Evolutionary conservation across 768 basidiomycete species (phyloP), one percentile per base, ranked within the genome.

Genomic region (Cubamyces sp.): DNA sequence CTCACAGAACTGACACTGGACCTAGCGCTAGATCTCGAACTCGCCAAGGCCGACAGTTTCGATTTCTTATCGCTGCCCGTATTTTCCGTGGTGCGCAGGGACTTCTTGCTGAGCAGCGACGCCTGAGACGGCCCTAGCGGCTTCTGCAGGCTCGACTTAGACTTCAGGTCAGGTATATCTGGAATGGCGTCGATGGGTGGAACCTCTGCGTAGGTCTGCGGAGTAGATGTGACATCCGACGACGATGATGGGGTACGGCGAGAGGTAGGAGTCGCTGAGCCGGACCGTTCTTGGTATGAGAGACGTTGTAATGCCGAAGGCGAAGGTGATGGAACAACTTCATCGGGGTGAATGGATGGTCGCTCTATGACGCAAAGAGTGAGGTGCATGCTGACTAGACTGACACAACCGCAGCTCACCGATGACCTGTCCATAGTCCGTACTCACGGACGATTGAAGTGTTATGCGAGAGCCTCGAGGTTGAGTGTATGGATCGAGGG

Each of bases 41-140:
- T 87, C 12, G 90, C 89, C 19, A 92, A 75, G 61, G 81, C 79
- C 1, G 88, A 86, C 41, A 92, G 75, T 68, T 90, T 92, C 8
- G 90, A 91, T 63, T 82, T 84, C 67, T 62, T 62, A 51, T 59
- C 59, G 34, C 67, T 62, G 40, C 49, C 30, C 7, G 53, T 15
- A 46, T 57, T 47, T 40, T 65, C 64, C 19, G 46, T 42, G 28
- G 62, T 54, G 19, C 19, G 45, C 30, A 26, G 49, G 12, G 64
- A 66, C 54, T 66, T 62, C 60, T 63, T 69, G 26, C 62, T 62
- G 34, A 59, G 16, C 4, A 69, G 54, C 3, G 66, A 64, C 2
- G 54, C 48, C 37, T 65, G 60, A 6, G 68, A 57, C 1, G 62
- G 62, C 7, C 45, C 62, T 8, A 23, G 28, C 3, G 62, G 58